Conservation (phyloP, 768 basidiomycete genomes). For the Boletus rubescentipes region DNA sequence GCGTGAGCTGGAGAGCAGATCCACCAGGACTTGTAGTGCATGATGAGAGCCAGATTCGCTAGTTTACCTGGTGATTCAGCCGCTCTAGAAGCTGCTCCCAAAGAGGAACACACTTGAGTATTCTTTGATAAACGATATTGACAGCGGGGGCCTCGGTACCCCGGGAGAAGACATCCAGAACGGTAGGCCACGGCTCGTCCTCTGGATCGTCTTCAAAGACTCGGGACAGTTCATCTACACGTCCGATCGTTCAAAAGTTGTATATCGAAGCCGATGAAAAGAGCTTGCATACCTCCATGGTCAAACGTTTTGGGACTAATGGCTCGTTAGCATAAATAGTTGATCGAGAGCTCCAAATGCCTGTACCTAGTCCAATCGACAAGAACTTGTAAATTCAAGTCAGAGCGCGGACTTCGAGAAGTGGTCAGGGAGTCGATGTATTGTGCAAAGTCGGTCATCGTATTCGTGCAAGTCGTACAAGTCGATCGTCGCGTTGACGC, state of each 20-base stretch:
- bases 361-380: constrained; percentile 28
- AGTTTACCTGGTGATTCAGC: constrained; percentile 8
- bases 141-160: not conserved
- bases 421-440: constrained; percentile 24
- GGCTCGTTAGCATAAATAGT: constrained; percentile 15
- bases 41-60: constrained; percentile 14
- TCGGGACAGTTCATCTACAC: constrained; percentile 16
- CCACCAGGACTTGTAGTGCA: constrained; percentile 22
- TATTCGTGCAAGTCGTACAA: not conserved
- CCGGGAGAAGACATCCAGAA: constrained; percentile 33
- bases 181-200: constrained; percentile 29
- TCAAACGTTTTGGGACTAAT: constrained; percentile 15
- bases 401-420: constrained; percentile 7
- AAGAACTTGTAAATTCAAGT: constrained; percentile 15
- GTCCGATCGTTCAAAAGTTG: constrained; percentile 4
- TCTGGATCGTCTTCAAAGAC: constrained; percentile 8
- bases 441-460: constrained; percentile 24
- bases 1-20: constrained; percentile 47
- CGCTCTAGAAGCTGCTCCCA: not conserved
- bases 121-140: constrained; percentile 7
- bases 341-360: not conserved
- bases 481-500: not conserved
- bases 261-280: not conserved
- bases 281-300: constrained; percentile 16
- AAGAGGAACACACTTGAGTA: constrained; percentile 17